Evolutionary conservation across 2,329 filamentous ascomycete species (phyloP), one percentile per base, ranked within the genome.

Genomic region (Penicillium sp.): DNA sequence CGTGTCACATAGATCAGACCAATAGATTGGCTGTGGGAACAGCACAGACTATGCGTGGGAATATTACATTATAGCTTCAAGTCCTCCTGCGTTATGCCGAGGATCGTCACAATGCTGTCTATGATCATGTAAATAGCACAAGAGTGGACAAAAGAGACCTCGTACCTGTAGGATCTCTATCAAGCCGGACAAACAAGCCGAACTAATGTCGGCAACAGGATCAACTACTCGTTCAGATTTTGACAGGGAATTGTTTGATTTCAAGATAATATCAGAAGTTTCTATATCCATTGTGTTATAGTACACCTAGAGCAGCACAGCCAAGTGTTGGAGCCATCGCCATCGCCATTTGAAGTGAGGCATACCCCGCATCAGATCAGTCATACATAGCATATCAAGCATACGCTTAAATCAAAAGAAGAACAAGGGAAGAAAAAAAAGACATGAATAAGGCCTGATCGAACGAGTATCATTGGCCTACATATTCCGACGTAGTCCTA

Each of bases 211-310:
- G 29, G 11, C 29, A 30, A 9, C 29, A 30, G 11, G 11, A 11
- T 30, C 29, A 9, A 9, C 29, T 9, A 11, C 10, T 6, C 29
- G 9, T 7, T 16, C 13, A 32, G 14, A 18, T 18, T 10, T 19
- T 1, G 29, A 30, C 16, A 14, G 5, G 16, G 7, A 23, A 30
- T 14, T 26, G 11, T n/a, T n/a, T 19, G 9, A 34, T 18, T 14
- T 29, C 10, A 26, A 36, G n/a, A 14, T 10, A 5, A 10, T 11
- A n/a, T 32, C 46, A 52, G 34, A 41, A 46, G n/a, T 60, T 51
- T 63, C 59, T 65, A 61, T 63, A 61, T 61, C 53, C 54, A 59
- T 54, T 57, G 49, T 53, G 58, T 49, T 59, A 59, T 58, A 61
- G 55, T 58, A 60, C 61, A 63, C 52, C 47, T 42, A 59, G 53